Evolutionary conservation across 768 basidiomycete genomes (phyloP), one percentile per base, ranked within the genome.

Genomic region (Peribolospora kevripleyi): DNA sequence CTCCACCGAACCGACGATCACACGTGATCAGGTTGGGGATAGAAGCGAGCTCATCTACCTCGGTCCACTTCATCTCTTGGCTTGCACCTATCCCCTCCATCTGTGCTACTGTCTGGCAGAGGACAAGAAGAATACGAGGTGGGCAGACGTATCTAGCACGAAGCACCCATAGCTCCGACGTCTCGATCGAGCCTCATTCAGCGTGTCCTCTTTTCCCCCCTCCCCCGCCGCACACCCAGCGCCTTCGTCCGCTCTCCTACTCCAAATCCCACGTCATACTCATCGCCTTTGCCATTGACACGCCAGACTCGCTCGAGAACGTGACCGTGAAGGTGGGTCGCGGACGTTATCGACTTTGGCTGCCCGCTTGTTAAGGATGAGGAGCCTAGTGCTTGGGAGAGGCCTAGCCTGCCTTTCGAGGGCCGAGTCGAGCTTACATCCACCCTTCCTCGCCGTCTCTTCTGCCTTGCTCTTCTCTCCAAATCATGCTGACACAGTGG

Each of bases 101-200:
- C 3, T 46, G 50, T 52, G 39, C 39, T 13, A 6, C 48, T 8
- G 7, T 42, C n/a, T 4, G 3, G 55, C 65, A 93, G 90, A 64
- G 90, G 91, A 49, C 90, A 95, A 72, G 91, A 98, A 72, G 91
- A 93, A 71, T 95, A 98, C 68, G 91, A 97, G 74, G 84, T 84
- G 57, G 52, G 72, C 63, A 51, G 25, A 5, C 41, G n/a, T 11
- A 11, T 45, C 0, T n/a, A 42, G 37, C 4, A 9, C n/a, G 42
- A 39, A 9, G 37, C n/a, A 56, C 25, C 41, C 48, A 13, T 55
- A 14, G 42, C 37, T 11, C 9, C 50, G 36, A 38, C 41, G 8
- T 14, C 50, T 9, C 50, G 25, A 42, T 40, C 50, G 37, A 7
- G 7, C 7, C 50, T 5, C 11, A 51, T 25, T 42, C 47, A 37